These are phyloP conservation scores for Barbatosphaeria neglecta DNA, from an alignment of 495 filamentous ascomycete species.

Conservation along the genomic window DNA sequence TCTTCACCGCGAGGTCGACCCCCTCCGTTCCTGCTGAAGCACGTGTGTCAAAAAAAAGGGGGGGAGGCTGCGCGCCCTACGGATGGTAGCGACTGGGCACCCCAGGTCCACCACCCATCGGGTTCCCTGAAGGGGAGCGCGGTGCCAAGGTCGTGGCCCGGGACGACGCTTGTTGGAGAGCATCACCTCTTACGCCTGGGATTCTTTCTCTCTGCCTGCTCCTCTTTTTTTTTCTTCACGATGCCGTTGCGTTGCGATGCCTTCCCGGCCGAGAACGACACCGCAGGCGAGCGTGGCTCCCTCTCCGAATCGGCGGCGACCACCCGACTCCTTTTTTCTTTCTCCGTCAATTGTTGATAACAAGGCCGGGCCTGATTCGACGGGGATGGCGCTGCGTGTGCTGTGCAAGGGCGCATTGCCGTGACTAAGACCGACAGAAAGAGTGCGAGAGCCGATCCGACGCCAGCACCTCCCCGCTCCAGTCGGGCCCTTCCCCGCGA, in stretches of 20 bases:
- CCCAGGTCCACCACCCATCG: not conserved
- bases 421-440: not conserved
- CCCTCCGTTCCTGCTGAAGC: too few relatives aligned
- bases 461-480: not conserved
- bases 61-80: too few relatives aligned
- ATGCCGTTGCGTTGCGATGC: not conserved
- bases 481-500: not conserved
- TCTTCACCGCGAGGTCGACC: too few relatives aligned
- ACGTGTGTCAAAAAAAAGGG: too few relatives aligned
- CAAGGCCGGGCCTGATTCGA: not conserved
- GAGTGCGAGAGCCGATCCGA: not conserved
- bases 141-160: too few relatives aligned
- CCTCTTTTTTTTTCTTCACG: not conserved
- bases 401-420: not conserved
- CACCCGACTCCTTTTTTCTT: not conserved
- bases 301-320: too few relatives aligned
- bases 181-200: too few relatives aligned
- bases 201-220: not conserved
- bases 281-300: too few relatives aligned
- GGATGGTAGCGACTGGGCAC: too few relatives aligned
- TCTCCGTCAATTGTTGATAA: not conserved
- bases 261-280: not conserved
- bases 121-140: not conserved
- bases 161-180: too few relatives aligned
- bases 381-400: not conserved